Conservation (phyloP, 179 eudicot genomes). For the Pouteria campechiana region DNA sequence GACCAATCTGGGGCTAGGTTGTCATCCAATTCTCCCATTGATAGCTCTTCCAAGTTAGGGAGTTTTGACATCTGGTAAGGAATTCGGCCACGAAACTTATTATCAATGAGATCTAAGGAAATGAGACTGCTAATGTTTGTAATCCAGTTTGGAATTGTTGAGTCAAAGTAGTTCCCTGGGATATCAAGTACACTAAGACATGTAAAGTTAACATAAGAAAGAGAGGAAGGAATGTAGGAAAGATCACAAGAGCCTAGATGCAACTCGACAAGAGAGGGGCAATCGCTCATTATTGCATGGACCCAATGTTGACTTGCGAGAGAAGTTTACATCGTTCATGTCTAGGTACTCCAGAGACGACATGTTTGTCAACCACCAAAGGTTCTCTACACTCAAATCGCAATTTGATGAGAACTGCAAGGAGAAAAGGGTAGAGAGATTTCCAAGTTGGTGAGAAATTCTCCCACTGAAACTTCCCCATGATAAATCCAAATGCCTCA, state of each 20-base stretch:
- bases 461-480: constrained; percentile 1
- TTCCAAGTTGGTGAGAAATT: constrained; percentile 12
- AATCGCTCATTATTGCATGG: constrained; percentile 2
- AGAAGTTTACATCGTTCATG: background rate
- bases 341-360: constrained; percentile 6
- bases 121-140: constrained; percentile 9
- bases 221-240: constrained; percentile 2
- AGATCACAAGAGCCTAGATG: constrained; percentile 7
- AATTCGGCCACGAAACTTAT: background rate
- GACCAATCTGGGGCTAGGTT: too few species aligned
- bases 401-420: constrained; percentile 1
- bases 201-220: constrained; percentile 7
- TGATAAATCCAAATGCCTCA: constrained; percentile 15
- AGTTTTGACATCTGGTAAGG: background rate
- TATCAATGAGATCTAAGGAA: background rate
- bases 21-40: too few species aligned
- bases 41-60: background rate
- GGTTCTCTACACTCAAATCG: background rate
- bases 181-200: constrained; percentile 11
- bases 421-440: constrained; percentile 5
- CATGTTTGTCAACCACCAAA: constrained; percentile 1
- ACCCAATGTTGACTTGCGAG: constrained; percentile 1
- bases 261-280: constrained; percentile 7
- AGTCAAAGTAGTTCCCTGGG: constrained; percentile 1
- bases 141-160: constrained; percentile 10